A percentile compares a stretch with the other conserved stretches of the same genome.
Conservation (phyloP, 345 rosid species). For the Nasturtium officinale region DNA sequence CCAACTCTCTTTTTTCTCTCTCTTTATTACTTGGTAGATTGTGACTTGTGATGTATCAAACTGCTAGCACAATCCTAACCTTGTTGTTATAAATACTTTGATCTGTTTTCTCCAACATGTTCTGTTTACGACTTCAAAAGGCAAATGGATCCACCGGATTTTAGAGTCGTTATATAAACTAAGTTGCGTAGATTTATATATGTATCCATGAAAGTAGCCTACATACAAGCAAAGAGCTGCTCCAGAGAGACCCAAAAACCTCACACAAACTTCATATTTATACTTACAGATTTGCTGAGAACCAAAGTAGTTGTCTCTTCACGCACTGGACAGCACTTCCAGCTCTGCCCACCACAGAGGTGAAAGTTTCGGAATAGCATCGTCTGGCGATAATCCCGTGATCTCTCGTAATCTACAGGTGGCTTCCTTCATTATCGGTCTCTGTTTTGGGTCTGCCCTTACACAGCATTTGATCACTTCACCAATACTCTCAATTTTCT, state of each 20-base stretch:
- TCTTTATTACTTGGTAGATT: too few species aligned
- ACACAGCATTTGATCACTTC: constrained; percentile 68
- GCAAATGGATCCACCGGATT: not conserved
- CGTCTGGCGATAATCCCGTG: constrained; percentile 69
- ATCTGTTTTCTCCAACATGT: not conserved
- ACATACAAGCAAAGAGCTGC: constrained; percentile 28
- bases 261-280: constrained; percentile 32
- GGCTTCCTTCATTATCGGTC: constrained; percentile 64
- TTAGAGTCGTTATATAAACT: constrained; percentile 18
- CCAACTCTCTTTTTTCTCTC: not conserved
- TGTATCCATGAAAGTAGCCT: constrained; percentile 18
- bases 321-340: constrained; percentile 71
- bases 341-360: constrained; percentile 98
- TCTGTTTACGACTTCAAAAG: not conserved
- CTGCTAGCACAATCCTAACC: not conserved
- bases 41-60: not conserved
- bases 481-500: constrained; percentile 54
- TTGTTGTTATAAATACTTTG: not conserved
- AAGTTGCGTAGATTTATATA: constrained; percentile 21
- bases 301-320: constrained; percentile 24
- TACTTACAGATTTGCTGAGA: constrained; percentile 36
- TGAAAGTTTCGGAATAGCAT: constrained; percentile 78
- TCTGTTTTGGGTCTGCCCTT: constrained; percentile 56
- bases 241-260: constrained; percentile 26
- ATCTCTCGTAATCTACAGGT: constrained; percentile 61